Conservation (phyloP, 169 alveolate species). For the Blepharisma undulans region DNA sequence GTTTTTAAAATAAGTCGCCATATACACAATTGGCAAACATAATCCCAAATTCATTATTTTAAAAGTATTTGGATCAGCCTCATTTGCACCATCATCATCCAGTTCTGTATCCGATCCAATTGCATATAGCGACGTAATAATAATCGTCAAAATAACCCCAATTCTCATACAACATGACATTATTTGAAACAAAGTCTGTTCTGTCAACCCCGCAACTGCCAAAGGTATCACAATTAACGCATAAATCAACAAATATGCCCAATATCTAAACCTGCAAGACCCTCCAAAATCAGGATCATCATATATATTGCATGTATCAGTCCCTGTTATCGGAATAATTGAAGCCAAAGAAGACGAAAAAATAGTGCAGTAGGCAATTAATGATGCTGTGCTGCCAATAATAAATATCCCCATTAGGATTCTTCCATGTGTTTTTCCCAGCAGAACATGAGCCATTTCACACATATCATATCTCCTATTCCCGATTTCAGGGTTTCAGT, state of each 20-base stretch:
- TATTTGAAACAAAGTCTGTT: conserved; percentile 18
- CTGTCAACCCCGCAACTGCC: not conserved
- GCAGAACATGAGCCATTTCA: not conserved
- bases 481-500: not conserved
- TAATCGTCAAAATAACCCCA: not conserved
- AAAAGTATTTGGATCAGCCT: not conserved
- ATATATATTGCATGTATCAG: conserved; percentile 11
- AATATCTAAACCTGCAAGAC: conserved; percentile 2
- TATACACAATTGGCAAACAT: not conserved
- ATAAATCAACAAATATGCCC: conserved; percentile 3
- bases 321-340: not conserved
- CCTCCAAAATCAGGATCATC: not conserved
- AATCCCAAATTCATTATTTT: not conserved
- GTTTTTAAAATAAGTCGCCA: conserved; percentile 1
- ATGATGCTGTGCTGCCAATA: not conserved
- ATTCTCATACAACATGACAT: not conserved
- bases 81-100: not conserved
- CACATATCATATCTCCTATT: not conserved
- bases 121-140: not conserved
- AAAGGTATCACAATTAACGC: not conserved
- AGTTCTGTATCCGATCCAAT: not conserved
- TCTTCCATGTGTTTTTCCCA: not conserved
- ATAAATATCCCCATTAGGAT: not conserved
- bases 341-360: conserved; percentile 24
- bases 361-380: conserved; percentile 10